These are phyloP conservation scores for Tetratostichococcus sp. DNA, from an alignment of 139 green algal genomes.

Conservation along the genomic window DNA sequence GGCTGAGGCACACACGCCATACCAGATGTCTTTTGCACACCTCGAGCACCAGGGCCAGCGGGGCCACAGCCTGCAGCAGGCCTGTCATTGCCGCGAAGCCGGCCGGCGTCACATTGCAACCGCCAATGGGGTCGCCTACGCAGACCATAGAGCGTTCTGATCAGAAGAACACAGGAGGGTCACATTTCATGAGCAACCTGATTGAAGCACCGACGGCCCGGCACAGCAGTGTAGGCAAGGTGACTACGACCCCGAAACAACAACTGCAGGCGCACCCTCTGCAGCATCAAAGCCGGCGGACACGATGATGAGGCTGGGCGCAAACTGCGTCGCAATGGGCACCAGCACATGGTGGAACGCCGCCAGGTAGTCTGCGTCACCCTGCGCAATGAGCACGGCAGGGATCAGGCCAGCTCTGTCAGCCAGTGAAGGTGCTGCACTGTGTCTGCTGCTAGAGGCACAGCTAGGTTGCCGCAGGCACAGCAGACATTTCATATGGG, in stretches of 20 bases:
- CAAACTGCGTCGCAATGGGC: conserved; percentile 66
- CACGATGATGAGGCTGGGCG: conserved; percentile 60
- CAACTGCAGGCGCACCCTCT: no score
- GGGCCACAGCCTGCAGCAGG: conserved; percentile 52
- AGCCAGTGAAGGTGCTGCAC: no score
- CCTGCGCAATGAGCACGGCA: background rate
- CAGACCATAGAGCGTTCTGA: background rate
- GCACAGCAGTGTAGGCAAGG: no score
- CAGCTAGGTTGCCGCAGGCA: no score
- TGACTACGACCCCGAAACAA: no score
- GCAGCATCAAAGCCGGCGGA: conserved; percentile 43
- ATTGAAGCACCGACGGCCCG: no score
- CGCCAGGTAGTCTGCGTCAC: conserved; percentile 51
- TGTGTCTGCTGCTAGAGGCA: no score
- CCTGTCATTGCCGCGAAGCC: conserved; percentile 63
- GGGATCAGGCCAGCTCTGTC: no score
- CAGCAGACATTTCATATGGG: no score
- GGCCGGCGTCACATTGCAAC: conserved; percentile 54
- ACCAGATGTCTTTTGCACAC: background rate
- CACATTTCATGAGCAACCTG: no score
- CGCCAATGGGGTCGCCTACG: conserved; percentile 22
- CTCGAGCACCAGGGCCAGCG: conserved; percentile 62
- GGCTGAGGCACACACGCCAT: no score
- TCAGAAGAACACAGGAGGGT: no score
- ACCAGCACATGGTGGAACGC: conserved; percentile 64